phyloP scores from a whole-genome alignment of 495 filamentous ascomycete species.

The Penicillium coffeae region DNA sequence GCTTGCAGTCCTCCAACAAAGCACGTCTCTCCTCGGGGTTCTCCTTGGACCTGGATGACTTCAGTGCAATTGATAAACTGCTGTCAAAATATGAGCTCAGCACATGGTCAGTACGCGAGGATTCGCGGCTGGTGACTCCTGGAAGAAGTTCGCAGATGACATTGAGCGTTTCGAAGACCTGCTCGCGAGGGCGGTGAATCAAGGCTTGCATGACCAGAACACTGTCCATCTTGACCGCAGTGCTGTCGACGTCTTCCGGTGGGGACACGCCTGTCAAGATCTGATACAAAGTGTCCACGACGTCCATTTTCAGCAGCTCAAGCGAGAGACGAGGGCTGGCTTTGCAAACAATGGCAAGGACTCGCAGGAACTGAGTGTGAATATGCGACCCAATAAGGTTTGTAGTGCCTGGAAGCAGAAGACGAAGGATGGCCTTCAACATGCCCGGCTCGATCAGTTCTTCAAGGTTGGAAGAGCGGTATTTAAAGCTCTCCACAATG shows the following conservation, averaged over 20 bases:
- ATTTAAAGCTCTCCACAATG: slow-evolving; percentile 93
- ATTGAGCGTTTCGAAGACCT: slow-evolving; percentile 94
- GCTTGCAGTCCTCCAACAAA: slow-evolving; percentile 72
- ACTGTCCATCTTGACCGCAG: slow-evolving; percentile 88
- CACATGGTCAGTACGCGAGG: slow-evolving; percentile 48
- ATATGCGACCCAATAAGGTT: slow-evolving; percentile 94
- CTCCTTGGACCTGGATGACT: slow-evolving; percentile 48
- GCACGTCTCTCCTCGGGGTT: slow-evolving; percentile 75
- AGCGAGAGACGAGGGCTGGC: slow-evolving; percentile 84
- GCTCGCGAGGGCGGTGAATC: slow-evolving; percentile 94
- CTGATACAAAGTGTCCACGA: slow-evolving; percentile 97
- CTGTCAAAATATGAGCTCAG: slow-evolving; percentile 46
- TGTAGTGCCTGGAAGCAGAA: slow-evolving; percentile 89
- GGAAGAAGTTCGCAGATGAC: slow-evolving; percentile 96
- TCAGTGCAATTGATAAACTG: slow-evolving; percentile 28
- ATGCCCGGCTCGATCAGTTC: slow-evolving; percentile 84
- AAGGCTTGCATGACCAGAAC: slow-evolving; percentile 98
- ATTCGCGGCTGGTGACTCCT: slow-evolving; percentile 31
- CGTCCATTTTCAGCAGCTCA: slow-evolving; percentile 91
- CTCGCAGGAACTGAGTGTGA: slow-evolving; percentile 92
- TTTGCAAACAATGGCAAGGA: slow-evolving; percentile 80
- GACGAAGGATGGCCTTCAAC: slow-evolving; percentile 79
- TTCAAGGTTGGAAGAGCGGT: slow-evolving; percentile 81
- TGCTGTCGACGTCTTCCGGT: slow-evolving; percentile 72
- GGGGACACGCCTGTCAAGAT: slow-evolving; percentile 96